A percentile compares a stretch with the other conserved stretches of the same genome.
Evolutionary conservation across 176 grass and related monocot species (phyloP).

Genomic region (Rhynchospora breviuscula): DNA sequence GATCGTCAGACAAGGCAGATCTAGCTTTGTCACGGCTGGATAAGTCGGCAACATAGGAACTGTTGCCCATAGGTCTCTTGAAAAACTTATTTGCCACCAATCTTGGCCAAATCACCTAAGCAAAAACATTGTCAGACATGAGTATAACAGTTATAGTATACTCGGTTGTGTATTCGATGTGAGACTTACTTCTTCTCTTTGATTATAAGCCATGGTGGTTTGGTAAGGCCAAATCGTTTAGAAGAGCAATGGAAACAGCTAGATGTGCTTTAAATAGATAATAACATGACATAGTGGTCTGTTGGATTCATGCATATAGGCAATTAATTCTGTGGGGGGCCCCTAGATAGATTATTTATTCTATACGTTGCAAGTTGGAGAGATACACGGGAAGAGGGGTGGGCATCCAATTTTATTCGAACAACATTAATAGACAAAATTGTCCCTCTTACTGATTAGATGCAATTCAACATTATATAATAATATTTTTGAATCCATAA

Average conservation of each 20-base stretch:
- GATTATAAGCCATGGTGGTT: slow-evolving; percentile 4
- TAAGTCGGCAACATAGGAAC: slow-evolving; percentile 45
- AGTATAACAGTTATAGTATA: not conserved
- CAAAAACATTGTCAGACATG: not conserved
- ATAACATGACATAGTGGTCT: not conserved
- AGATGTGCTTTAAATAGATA: slow-evolving; percentile 3
- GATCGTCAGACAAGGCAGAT: slow-evolving; percentile 26
- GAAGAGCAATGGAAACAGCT: not conserved
- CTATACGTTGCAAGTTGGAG: not conserved
- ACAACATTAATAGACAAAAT: too few relatives aligned
- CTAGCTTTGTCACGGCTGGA: not conserved
- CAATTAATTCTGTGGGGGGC: not conserved
- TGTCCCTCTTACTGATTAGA: too few relatives aligned
- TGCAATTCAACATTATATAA: too few relatives aligned
- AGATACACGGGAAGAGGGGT: not conserved
- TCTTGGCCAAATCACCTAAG: slow-evolving; percentile 62
- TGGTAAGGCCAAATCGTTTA: not conserved
- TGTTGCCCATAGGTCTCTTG: slow-evolving; percentile 29
- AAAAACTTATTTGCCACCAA: slow-evolving; percentile 56
- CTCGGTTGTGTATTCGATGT: not conserved
- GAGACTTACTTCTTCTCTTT: slow-evolving; percentile 9
- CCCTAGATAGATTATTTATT: not conserved
- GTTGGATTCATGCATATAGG: not conserved
- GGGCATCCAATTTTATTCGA: too few relatives aligned
- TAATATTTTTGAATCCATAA: too few relatives aligned